Base-by-base conservation (phyloP, 441 rosid species). In the Eruca vesicaria region DNA sequence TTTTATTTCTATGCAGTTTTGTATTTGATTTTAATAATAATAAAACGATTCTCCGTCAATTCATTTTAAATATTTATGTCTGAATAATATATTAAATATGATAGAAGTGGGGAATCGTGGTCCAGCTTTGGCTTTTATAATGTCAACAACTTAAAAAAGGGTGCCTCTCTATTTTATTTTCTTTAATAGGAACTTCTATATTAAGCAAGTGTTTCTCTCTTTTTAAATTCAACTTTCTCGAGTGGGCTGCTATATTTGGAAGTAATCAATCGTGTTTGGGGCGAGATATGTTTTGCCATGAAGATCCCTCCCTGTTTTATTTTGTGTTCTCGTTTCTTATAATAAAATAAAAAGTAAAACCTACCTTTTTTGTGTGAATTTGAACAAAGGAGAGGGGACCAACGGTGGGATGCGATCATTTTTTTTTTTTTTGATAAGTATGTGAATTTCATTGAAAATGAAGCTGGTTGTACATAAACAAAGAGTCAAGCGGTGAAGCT, bases 81-180 rank as follows among this genome's bases (percentile, higher is more conserved):
- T 38, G n/a, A 58, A 50, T 29, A 45, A 28, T 43, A 63, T 35
- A 29, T 63, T 63, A 10, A 35, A 68, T 6, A 69, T 19, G 43
- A 71, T 14, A 36, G 59, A 66, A 66, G 73, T 78, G 81, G 77
- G 65, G 81, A 66, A 72, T 72, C 77, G 74, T 78, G 81, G 66
- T 53, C 78, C 78, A 67, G 53, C 70, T 78, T 72, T 67, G 70
- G 73, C 74, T 72, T 78, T 78, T 72, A 36, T 38, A 66, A 77
- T 60, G 76, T 71, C 80, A 77, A 77, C 80, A 77, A 66, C 57
- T 35, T 48, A 26, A 65, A 77, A 70, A 69, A 15, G 48, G 75
- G 41, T 2, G 7, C 7, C 43, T 57, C 55, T 21, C 76, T 59
- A 56, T 58, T 50, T 65, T 60, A 71, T 59, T 66, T 16, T 18